Base-by-base conservation (phyloP, 2,329 filamentous ascomycete genomes). In the Parascedosporium putredinis region DNA sequence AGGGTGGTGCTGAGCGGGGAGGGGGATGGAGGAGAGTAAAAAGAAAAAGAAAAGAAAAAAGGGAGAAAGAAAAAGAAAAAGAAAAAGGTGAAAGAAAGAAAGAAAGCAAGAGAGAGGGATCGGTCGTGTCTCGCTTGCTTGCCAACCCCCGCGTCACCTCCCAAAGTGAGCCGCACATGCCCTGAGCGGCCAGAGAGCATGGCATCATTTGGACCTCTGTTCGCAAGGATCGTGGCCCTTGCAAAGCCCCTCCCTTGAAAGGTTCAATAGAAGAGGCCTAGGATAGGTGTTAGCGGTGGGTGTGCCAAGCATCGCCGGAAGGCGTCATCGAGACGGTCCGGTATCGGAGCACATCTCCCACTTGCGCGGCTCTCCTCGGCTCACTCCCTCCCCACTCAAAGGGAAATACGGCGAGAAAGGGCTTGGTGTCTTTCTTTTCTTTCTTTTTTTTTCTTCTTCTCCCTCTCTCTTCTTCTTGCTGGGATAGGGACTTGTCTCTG, bases 391-490 rank as follows among this genome's bases (percentile, higher is more conserved):
- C n/a, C n/a, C n/a, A n/a, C n/a, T n/a, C n/a, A n/a, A n/a, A n/a
- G n/a, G n/a, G n/a, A n/a, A n/a, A n/a, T n/a, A n/a, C n/a, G n/a
- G n/a, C n/a, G n/a, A n/a, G n/a, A n/a, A n/a, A n/a, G 27, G 6
- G 12, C 27, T 45, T 16, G 50, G 38, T 34, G 10, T 25, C 22
- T 51, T 51, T 29, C 34, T 38, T 29, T 51, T 24, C 48, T 51
- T 44, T 51, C 44, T 44, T 44, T 29, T 27, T 48, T 25, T 52
- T 45, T 29, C n/a, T n/a, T n/a, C n/a, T n/a, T n/a, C n/a, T n/a
- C n/a, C n/a, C n/a, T n/a, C n/a, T n/a, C n/a, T n/a, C n/a, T n/a
- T n/a, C n/a, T n/a, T n/a, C n/a, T n/a, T n/a, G n/a, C n/a, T n/a
- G n/a, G n/a, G n/a, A n/a, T n/a, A n/a, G n/a, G n/a, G n/a, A n/a